Evolutionary conservation across 805 yeast genomes (phyloP), one percentile per base, ranked within the genome.

Genomic region (Grigorovia jiainica): DNA sequence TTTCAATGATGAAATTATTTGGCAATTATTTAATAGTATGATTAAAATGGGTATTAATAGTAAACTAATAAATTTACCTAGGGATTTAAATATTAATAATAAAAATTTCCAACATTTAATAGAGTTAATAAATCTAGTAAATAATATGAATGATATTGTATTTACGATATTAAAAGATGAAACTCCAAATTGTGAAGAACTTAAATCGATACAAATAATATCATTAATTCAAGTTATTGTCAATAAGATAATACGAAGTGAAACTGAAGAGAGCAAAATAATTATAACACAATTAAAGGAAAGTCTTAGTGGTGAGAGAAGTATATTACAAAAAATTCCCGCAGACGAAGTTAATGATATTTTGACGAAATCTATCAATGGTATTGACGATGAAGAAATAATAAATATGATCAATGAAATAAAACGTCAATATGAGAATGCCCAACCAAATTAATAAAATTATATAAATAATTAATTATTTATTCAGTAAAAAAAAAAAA

Each of bases 151-250:
- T 21, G n/a, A 19, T n/a, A 21, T 30, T 5, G n/a, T 37, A 15
- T n/a, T 37, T 15, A 9, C 20, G 9, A n/a, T 37, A 4, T 30
- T 37, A 33, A 9, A 30, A 4, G 25, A 23, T 20, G 27, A 19
- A 15, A 11, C 5, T 10, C 4, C 7, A 10, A 11, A 20, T 8
- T n/a, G 4, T 3, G 8, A 3, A 5, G 5, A 9, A 16, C 16
- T 39, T 16, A 21, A 21, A 18, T 17, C 25, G 11, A 17, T 9
- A 15, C 13, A 17, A 5, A 13, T 19, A 3, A 21, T 39, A 4
- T 30, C 41, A 10, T 21, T 39, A 3, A 31, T 39, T 7, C 41
- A 39, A 33, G 11, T 39, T 10, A 23, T 39, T 9, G 16, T 39
- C n/a, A 39, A 18, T 9, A 29, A 23, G 13, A 16, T 33, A 11